Evolutionary conservation across 352 stramenopile genomes (phyloP).

Genomic region (Phytophthora pistaciae): DNA sequence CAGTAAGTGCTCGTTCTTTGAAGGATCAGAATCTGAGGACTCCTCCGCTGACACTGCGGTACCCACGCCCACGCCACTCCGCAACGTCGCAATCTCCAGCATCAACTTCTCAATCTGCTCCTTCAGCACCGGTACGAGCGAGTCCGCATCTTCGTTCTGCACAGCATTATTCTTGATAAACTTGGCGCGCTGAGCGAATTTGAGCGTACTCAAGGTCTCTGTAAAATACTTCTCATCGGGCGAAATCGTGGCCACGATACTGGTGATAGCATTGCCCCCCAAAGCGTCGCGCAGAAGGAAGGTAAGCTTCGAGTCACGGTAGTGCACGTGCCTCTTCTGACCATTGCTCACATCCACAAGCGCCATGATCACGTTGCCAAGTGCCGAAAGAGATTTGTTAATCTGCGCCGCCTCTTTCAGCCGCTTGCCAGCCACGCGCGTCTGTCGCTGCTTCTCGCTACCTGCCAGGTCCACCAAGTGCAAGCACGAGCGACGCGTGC

Average conservation of each 20-base stretch:
- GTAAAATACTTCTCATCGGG: slow-evolving; percentile 86
- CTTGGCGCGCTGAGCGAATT: slow-evolving; percentile 90
- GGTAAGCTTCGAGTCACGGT: slow-evolving; percentile 89
- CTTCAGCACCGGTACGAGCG: slow-evolving; percentile 77
- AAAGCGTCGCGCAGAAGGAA: slow-evolving; percentile 84
- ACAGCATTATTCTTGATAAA: slow-evolving; percentile 91
- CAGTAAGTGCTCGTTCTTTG: slow-evolving; percentile 36
- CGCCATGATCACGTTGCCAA: slow-evolving; percentile 92
- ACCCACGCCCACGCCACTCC: slow-evolving; percentile 13
- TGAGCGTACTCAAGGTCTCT: slow-evolving; percentile 89
- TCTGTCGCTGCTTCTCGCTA: slow-evolving; percentile 90
- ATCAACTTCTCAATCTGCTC: slow-evolving; percentile 78
- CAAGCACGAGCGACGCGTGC: slow-evolving; percentile 80
- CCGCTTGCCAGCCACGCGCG: slow-evolving; percentile 75
- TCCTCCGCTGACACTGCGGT: slow-evolving; percentile 19
- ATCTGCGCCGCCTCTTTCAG: slow-evolving; percentile 92
- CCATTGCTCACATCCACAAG: slow-evolving; percentile 88
- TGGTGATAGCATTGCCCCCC: slow-evolving; percentile 89
- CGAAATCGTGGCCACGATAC: slow-evolving; percentile 84
- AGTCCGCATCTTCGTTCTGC: slow-evolving; percentile 87
- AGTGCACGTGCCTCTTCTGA: slow-evolving; percentile 83
- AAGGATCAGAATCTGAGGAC: slow-evolving; percentile 19
- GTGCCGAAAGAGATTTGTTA: slow-evolving; percentile 89
- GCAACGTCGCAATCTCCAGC: slow-evolving; percentile 61
- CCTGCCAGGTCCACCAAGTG: slow-evolving; percentile 91